Percentiles rank a stretch among this genome's conserved stretches.
Evolutionary conservation across 129 eudicot species (phyloP).

Genomic region (Tanacetum coccineum): DNA sequence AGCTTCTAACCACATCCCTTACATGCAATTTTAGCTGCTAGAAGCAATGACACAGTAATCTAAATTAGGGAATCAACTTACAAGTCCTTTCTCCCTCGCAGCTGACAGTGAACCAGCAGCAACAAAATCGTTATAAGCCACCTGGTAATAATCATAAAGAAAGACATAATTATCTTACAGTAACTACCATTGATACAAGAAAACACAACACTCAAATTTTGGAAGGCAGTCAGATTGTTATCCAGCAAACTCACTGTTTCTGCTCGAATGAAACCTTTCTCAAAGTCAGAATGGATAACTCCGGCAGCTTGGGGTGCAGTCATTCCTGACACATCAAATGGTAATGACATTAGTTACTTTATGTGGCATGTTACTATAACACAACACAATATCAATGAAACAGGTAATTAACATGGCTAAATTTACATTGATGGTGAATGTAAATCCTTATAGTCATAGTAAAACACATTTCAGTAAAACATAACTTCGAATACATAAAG

Average conservation of each 20-base stretch:
- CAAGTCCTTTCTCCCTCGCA: slow-evolving; percentile 96
- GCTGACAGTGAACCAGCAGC: slow-evolving; percentile 86
- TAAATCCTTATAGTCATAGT: too few species aligned
- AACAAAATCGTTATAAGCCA: slow-evolving; percentile 87
- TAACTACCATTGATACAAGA: not conserved
- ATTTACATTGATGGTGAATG: too few species aligned
- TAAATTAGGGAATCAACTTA: slow-evolving; percentile 40
- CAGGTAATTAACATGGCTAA: too few species aligned
- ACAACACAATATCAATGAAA: too few species aligned
- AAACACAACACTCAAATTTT: not conserved
- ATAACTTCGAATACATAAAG: slow-evolving; percentile 15
- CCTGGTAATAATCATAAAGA: slow-evolving; percentile 39
- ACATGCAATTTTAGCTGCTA: not conserved
- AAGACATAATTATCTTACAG: slow-evolving; percentile 7
- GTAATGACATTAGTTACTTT: slow-evolving; percentile 14
- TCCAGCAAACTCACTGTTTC: slow-evolving; percentile 66
- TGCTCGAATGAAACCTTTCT: slow-evolving; percentile 97
- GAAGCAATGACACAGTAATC: not conserved
- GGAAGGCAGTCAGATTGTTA: not conserved
- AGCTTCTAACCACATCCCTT: not conserved
- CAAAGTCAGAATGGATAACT: slow-evolving; percentile 96
- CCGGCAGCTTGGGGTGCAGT: slow-evolving; percentile 99
- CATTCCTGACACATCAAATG: slow-evolving; percentile 64
- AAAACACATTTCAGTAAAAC: too few species aligned
- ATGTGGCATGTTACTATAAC: not conserved